A percentile compares a stretch with the other conserved stretches of the same genome.
phyloP scores from a whole-genome alignment of 345 rosid genomes.

The Turritis glabra region DNA sequence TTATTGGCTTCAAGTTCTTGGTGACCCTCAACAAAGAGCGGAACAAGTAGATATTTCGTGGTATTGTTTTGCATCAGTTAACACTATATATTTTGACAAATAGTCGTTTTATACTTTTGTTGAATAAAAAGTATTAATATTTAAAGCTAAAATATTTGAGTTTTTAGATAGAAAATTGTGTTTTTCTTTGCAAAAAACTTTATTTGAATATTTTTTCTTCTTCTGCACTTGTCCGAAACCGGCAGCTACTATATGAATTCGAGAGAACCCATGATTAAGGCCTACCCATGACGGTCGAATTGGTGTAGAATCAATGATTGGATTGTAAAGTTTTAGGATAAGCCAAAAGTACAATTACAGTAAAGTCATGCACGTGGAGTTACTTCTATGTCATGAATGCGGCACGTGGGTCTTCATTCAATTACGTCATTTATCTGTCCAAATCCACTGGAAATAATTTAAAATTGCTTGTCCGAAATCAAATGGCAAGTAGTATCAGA shows the following conservation, averaged over 20 bases:
- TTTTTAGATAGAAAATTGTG: background rate
- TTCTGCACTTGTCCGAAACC: background rate
- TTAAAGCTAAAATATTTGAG: no score
- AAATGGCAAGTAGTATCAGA: background rate
- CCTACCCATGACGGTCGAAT: background rate
- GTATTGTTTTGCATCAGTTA: background rate
- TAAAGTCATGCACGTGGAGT: constrained; percentile 18
- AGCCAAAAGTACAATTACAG: constrained; percentile 13
- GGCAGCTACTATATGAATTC: background rate
- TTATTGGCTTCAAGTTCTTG: background rate
- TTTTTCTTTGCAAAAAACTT: background rate
- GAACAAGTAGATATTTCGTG: background rate
- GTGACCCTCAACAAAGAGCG: background rate
- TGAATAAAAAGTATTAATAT: background rate
- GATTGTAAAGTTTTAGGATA: constrained; percentile 9
- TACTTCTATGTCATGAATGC: constrained; percentile 5
- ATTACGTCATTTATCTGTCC: background rate
- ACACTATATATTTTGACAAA: background rate
- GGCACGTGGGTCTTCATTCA: constrained; percentile 20
- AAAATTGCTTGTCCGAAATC: background rate
- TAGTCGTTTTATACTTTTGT: background rate
- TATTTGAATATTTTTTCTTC: background rate
- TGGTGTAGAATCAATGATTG: constrained; percentile 14
- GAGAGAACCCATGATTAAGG: background rate
- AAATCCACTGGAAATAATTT: background rate